Conservation (phyloP, 208 protist species). For the Crithidia bombi region DNA sequence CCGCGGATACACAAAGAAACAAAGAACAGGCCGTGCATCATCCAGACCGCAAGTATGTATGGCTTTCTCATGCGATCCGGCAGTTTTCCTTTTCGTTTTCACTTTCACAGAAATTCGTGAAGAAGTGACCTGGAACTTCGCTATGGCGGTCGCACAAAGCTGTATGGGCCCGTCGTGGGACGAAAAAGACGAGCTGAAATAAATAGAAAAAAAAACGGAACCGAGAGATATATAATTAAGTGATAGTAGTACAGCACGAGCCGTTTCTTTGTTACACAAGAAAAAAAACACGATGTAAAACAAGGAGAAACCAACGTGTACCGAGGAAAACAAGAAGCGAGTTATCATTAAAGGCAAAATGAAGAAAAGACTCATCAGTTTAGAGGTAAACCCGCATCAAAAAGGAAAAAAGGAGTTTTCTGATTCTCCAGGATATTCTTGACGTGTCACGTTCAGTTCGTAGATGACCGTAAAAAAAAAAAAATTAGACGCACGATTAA, state of each 20-base stretch:
- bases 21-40: background rate
- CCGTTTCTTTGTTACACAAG: background rate
- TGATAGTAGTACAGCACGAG: no score
- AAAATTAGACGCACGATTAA: background rate
- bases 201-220: constrained; percentile 2
- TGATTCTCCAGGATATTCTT: background rate
- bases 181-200: background rate
- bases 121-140: background rate
- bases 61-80: background rate
- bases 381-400: background rate
- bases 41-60: background rate
- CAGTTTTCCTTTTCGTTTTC: background rate
- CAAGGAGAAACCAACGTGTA: background rate
- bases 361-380: background rate
- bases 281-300: background rate
- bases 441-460: background rate
- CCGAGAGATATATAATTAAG: no score
- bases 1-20: background rate
- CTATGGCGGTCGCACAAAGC: background rate
- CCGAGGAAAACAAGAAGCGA: background rate
- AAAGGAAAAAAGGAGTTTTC: background rate
- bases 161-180: constrained; percentile 1
- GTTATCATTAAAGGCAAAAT: constrained; percentile 19
- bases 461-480: background rate
- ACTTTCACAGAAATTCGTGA: no score